Conservation (phyloP, 1,139 yeast species). For the Zygoascus hellenicus region DNA sequence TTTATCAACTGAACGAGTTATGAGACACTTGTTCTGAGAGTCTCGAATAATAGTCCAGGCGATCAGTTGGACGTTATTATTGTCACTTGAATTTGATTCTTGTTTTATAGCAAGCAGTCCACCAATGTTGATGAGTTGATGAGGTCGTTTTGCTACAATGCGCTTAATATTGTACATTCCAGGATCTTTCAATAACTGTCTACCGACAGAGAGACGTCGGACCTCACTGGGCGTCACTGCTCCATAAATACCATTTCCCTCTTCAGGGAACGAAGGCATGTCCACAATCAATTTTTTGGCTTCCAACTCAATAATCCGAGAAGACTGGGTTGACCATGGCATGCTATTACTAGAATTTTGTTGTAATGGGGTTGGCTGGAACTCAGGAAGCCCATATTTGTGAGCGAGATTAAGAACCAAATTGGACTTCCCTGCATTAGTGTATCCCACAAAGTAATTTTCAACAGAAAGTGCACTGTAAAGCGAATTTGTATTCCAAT, state of each 20-base stretch:
- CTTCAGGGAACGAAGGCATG: slow-evolving; percentile 24
- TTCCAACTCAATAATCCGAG: slow-evolving; percentile 17
- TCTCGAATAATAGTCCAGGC: slow-evolving; percentile 21
- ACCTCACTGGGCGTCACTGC: slow-evolving; percentile 16
- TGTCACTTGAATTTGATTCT: neutral
- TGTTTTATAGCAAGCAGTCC: slow-evolving; percentile 25
- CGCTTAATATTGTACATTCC: slow-evolving; percentile 20
- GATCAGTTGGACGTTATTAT: slow-evolving; percentile 14
- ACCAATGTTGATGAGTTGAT: slow-evolving; percentile 27
- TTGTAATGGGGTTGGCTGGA: neutral
- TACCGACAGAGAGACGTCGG: slow-evolving; percentile 22
- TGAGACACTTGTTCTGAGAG: slow-evolving; percentile 13
- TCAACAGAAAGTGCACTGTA: slow-evolving; percentile 37
- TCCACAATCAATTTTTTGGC: slow-evolving; percentile 20
- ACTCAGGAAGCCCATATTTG: slow-evolving; percentile 10
- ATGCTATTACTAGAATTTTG: slow-evolving; percentile 7
- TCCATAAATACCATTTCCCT: slow-evolving; percentile 16
- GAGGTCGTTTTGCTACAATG: slow-evolving; percentile 20
- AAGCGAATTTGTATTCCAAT: slow-evolving; percentile 47
- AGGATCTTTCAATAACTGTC: slow-evolving; percentile 17
- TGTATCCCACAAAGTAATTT: slow-evolving; percentile 61
- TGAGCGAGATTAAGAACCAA: slow-evolving; percentile 29
- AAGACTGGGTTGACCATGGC: slow-evolving; percentile 25
- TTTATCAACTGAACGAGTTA: slow-evolving; percentile 23
- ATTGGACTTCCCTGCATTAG: slow-evolving; percentile 74